Conservation (phyloP, 2,329 filamentous ascomycete genomes). For the Magnaporthales sp. region DNA sequence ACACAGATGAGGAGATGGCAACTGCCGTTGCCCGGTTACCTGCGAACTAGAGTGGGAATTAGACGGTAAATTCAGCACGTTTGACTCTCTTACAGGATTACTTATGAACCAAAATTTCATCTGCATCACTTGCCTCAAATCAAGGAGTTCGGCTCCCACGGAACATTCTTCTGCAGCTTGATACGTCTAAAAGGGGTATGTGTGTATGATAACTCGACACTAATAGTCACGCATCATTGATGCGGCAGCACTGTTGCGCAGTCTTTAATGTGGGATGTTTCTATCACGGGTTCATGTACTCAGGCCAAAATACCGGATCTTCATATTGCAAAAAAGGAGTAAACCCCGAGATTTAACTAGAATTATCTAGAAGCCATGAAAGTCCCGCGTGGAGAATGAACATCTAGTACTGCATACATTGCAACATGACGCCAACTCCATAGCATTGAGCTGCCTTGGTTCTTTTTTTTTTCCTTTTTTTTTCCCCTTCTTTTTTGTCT, state of each 20-base stretch:
- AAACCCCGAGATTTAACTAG: background rate
- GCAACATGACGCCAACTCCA: background rate
- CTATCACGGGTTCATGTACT: background rate
- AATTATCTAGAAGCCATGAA: background rate
- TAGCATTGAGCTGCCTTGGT: no score
- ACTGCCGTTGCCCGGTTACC: conserved; percentile 78
- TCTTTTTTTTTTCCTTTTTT: no score
- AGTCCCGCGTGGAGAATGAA: background rate
- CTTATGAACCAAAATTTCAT: background rate
- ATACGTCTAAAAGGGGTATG: background rate
- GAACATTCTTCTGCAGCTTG: background rate
- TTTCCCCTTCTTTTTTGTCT: no score
- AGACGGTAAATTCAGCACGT: conserved; percentile 2
- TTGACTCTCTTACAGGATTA: background rate
- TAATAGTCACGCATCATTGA: background rate
- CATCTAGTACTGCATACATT: background rate
- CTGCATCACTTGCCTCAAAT: background rate
- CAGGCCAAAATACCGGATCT: background rate
- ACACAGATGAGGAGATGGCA: conserved; percentile 95
- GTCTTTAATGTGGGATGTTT: background rate
- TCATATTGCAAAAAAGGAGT: background rate
- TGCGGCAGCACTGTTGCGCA: background rate
- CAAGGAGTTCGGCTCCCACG: background rate
- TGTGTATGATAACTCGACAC: background rate
- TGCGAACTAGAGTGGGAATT: conserved; percentile 39